These are phyloP conservation scores for Fusarium sp. DNA, from an alignment of 2,329 filamentous ascomycete species.

Conservation along the genomic window DNA sequence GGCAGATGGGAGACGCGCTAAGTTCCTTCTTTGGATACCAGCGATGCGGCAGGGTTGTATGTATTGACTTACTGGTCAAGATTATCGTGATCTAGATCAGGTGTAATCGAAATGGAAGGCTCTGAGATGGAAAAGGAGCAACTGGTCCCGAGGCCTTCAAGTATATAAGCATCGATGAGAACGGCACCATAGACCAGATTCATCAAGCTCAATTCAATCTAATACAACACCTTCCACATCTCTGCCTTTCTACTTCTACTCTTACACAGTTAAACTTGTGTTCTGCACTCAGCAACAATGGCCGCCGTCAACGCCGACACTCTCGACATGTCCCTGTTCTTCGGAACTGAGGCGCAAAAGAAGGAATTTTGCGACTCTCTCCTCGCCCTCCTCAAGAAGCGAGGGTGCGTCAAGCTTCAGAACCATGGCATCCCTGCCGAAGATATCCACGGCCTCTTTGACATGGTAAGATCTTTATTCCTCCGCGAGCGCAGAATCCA, in stretches of 20 bases:
- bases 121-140: slow-evolving; percentile 16
- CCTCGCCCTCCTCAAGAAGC: slow-evolving; percentile 42
- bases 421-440: slow-evolving; percentile 47
- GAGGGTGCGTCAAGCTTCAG: slow-evolving; percentile 46
- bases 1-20: slow-evolving; percentile 3
- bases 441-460: slow-evolving; percentile 44
- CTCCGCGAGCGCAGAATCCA: rapidly evolving
- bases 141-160: slow-evolving; percentile 23
- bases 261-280: too few species aligned
- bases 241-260: background rate
- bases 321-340: slow-evolving; percentile 51
- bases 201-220: slow-evolving; percentile 11
- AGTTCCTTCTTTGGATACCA: background rate
- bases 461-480: slow-evolving; percentile 16
- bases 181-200: background rate
- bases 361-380: slow-evolving; percentile 44
- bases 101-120: slow-evolving; percentile 9
- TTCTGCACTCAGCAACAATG: slow-evolving; percentile 12
- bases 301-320: slow-evolving; percentile 37
- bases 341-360: slow-evolving; percentile 46
- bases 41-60: background rate
- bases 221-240: background rate
- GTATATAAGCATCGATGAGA: slow-evolving; percentile 20
- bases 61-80: background rate
- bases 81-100: background rate